phyloP scores from a whole-genome alignment of 208 protist species.

The Balamuthia mandrillaris region DNA sequence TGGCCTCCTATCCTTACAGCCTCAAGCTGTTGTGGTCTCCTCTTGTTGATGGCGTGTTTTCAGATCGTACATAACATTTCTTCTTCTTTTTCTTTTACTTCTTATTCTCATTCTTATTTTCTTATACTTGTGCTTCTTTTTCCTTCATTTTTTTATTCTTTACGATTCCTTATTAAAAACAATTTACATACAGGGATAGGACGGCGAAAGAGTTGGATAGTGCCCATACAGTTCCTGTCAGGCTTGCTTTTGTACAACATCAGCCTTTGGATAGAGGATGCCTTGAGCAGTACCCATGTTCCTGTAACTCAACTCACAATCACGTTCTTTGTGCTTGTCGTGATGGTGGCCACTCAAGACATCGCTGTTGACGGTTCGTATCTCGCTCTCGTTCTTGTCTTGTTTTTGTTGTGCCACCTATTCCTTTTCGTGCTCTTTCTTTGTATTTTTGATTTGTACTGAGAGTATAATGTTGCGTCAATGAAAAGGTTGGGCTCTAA shows the following conservation, averaged over 20 bases:
- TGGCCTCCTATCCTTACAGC: conserved; percentile 62
- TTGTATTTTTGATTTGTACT: too few relatives aligned
- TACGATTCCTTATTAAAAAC: neutral
- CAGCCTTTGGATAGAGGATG: neutral
- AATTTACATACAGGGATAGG: conserved; percentile 25
- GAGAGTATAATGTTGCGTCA: too few relatives aligned
- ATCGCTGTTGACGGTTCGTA: conserved; percentile 64
- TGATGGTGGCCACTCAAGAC: conserved; percentile 63
- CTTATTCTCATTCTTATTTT: neutral
- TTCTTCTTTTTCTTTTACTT: neutral
- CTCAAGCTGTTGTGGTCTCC: conserved; percentile 69
- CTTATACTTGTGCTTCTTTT: neutral
- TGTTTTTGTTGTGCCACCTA: neutral
- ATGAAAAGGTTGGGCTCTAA: conserved; percentile 49
- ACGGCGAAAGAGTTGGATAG: conserved; percentile 56
- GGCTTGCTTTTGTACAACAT: conserved; percentile 6
- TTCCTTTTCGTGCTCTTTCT: neutral
- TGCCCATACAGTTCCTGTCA: conserved; percentile 39
- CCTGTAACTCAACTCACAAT: conserved; percentile 41
- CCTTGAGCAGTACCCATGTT: neutral
- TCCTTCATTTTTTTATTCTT: neutral
- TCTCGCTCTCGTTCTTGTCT: neutral
- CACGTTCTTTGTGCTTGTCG: conserved; percentile 48
- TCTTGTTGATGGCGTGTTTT: conserved; percentile 57
- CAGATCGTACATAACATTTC: neutral